Conservation (phyloP, 2,329 filamentous ascomycete species). For the Fusarium chaquense region DNA sequence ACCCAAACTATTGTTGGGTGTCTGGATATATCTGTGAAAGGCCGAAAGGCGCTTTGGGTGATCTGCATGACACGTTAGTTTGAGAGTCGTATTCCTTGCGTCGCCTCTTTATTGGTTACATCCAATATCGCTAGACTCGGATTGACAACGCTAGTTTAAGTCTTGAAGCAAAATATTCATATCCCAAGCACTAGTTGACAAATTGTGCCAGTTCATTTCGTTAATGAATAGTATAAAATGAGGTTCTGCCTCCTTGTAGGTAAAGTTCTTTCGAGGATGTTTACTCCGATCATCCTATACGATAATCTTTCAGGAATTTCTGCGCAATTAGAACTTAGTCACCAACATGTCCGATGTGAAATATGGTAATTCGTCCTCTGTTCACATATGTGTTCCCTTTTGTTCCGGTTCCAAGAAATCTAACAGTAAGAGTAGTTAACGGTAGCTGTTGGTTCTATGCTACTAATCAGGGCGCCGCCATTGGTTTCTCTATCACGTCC, state of each 20-base stretch:
- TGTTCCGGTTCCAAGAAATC: background rate
- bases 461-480: slow-evolving; percentile 60
- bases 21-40: background rate
- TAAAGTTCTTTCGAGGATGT: background rate
- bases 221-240: background rate
- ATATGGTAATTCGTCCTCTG: slow-evolving; percentile 44
- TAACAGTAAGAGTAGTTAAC: slow-evolving; percentile 49
- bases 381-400: background rate
- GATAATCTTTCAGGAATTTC: background rate
- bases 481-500: slow-evolving; percentile 61
- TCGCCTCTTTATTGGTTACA: slow-evolving; percentile 42
- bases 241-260: background rate
- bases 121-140: slow-evolving; percentile 19
- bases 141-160: background rate
- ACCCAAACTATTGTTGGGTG: background rate
- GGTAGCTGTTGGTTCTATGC: slow-evolving; percentile 61
- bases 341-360: slow-evolving; percentile 48
- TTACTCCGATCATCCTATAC: background rate
- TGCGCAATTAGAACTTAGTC: background rate
- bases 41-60: slow-evolving; percentile 10
- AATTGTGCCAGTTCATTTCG: background rate
- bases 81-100: slow-evolving; percentile 41
- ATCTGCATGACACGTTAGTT: slow-evolving; percentile 6
- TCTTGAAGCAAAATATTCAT: background rate
- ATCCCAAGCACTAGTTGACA: background rate